Evolutionary conservation across 306 rosid genomes (phyloP).

Genomic region (Mucuna pruriens): DNA sequence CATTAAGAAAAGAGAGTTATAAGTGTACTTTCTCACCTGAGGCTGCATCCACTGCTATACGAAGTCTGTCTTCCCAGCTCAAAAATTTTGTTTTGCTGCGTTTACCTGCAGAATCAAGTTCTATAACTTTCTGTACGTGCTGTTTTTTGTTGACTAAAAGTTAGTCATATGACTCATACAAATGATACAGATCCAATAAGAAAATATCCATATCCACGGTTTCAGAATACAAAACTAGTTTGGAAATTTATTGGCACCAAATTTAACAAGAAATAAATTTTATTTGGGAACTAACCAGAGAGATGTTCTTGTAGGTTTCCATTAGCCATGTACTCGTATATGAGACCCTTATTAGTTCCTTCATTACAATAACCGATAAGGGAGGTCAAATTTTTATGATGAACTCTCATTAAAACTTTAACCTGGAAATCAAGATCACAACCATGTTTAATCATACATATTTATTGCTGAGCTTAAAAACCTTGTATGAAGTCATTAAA

Average conservation of each 20-base stretch:
- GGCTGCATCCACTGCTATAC: constrained; percentile 48
- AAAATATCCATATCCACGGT: neutral
- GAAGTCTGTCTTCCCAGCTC: constrained; percentile 53
- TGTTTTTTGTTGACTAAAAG: neutral
- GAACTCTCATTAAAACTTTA: constrained; percentile 40
- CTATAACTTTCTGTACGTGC: neutral
- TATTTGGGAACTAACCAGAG: constrained; percentile 35
- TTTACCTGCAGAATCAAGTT: constrained; percentile 5
- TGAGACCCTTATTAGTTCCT: constrained; percentile 34
- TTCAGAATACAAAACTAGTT: neutral
- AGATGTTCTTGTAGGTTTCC: constrained; percentile 41
- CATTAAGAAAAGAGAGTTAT: neutral
- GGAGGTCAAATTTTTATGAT: constrained; percentile 46
- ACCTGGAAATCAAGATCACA: constrained; percentile 16
- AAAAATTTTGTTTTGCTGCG: constrained; percentile 8
- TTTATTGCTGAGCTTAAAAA: neutral
- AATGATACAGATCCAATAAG: neutral
- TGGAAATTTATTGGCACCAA: neutral
- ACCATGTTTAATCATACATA: neutral
- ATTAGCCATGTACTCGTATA: constrained; percentile 46
- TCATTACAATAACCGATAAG: constrained; percentile 46
- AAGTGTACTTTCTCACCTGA: constrained; percentile 33
- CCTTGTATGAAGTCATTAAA: neutral
- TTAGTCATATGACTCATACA: neutral
- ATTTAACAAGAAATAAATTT: neutral